Percentiles rank a stretch among this genome's conserved stretches.
Conservation (phyloP, 2,329 filamentous ascomycete genomes). For the Teratosphaeria nubilosa region DNA sequence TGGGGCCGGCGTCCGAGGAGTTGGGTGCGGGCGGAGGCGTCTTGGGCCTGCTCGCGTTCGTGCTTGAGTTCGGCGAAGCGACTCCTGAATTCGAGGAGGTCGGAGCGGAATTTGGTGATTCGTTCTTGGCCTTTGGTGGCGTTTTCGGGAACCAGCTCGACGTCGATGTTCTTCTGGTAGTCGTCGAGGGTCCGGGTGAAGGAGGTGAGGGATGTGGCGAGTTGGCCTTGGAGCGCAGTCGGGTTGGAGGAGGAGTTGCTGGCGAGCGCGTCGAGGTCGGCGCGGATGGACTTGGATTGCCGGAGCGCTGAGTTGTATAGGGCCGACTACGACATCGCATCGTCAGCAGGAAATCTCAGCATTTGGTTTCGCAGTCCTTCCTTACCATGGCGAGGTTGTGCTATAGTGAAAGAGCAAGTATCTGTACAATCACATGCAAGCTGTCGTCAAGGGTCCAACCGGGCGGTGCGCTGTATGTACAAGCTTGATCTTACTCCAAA, state of each 20-base stretch:
- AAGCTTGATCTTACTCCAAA: too few species aligned
- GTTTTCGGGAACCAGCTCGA: conserved; percentile 83
- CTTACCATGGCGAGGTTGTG: not conserved
- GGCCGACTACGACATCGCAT: not conserved
- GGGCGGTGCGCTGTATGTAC: too few species aligned
- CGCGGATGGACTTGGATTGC: conserved; percentile 70
- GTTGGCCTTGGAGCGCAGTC: conserved; percentile 50
- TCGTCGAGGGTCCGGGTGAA: conserved; percentile 88
- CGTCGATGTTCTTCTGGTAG: conserved; percentile 73
- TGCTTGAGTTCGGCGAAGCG: conserved; percentile 70
- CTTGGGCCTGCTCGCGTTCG: conserved; percentile 55
- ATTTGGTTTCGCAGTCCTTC: not conserved
- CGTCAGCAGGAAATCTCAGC: not conserved
- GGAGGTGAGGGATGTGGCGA: conserved; percentile 67
- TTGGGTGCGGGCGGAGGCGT: conserved; percentile 53
- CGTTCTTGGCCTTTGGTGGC: conserved; percentile 83
- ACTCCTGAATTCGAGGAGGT: conserved; percentile 68
- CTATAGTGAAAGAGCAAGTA: not conserved
- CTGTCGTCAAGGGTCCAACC: not conserved
- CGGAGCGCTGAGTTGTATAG: conserved; percentile 77
- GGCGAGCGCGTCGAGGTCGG: conserved; percentile 64
- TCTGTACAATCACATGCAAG: not conserved
- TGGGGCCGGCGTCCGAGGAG: conserved; percentile 79
- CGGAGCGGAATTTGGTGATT: conserved; percentile 71
- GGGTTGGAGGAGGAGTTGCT: conserved; percentile 44